Percentiles rank a stretch among this genome's conserved stretches.
Evolutionary conservation across 1,284 basidiomycete species (phyloP).

Genomic region (Bondarzewia mesenterica): DNA sequence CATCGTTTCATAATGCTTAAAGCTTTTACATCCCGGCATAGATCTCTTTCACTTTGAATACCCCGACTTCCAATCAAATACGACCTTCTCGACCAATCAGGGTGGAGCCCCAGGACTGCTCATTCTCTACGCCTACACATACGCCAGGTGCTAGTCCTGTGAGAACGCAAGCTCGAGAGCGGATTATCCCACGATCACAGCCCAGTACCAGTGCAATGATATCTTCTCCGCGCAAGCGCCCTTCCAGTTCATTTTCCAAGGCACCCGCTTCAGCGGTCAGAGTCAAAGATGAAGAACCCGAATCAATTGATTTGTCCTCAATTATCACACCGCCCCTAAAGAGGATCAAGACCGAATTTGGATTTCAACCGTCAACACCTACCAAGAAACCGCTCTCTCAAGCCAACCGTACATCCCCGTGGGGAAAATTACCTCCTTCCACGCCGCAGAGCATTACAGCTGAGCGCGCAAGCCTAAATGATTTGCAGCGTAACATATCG

Average conservation of each 20-base stretch:
- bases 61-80: background rate
- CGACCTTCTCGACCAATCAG: background rate
- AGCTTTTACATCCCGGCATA: background rate
- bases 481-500: constrained; percentile 21
- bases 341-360: constrained; percentile 1
- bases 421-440: background rate
- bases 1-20: background rate
- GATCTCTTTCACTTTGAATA: no score
- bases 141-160: background rate
- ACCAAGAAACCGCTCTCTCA: constrained; percentile 3
- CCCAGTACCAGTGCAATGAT: background rate
- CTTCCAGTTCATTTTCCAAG: background rate
- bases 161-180: background rate
- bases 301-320: constrained; percentile 1
- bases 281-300: background rate
- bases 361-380: background rate
- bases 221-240: background rate
- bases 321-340: background rate
- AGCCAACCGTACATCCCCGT: background rate
- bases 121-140: background rate
- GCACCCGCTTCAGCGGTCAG: background rate
- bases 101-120: background rate
- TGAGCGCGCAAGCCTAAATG: constrained; percentile 18
- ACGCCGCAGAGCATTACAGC: constrained; percentile 9
- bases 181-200: background rate